Percentiles rank a stretch among this genome's conserved stretches.
Conservation (phyloP, 139 green algal species). For the Monoraphidium neglectum region DNA sequence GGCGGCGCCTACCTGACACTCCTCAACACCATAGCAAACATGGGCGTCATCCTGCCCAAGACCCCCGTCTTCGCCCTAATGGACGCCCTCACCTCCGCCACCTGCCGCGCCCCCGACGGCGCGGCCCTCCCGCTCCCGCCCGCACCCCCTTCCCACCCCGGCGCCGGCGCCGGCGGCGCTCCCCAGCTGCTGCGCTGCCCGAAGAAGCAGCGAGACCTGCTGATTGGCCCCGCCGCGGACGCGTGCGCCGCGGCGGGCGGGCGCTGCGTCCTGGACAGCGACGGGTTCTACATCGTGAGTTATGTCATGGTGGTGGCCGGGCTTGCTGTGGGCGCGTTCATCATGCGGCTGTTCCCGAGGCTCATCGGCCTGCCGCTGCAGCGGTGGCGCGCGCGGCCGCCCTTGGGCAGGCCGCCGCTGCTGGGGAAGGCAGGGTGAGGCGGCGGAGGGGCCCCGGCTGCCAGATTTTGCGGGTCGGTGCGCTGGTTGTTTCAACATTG, state of each 20-base stretch:
- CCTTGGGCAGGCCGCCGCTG: too few relatives aligned
- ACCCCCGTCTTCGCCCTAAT: conserved; percentile 70
- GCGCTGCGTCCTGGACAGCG: conserved; percentile 44
- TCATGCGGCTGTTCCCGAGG: conserved; percentile 32
- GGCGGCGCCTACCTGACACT: conserved; percentile 95
- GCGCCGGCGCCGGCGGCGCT: too few relatives aligned
- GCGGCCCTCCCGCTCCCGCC: background rate
- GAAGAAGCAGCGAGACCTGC: conserved; percentile 25
- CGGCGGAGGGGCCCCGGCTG: too few relatives aligned
- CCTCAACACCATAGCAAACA: conserved; percentile 95
- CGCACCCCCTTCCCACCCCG: background rate
- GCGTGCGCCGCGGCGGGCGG: conserved; percentile 32
- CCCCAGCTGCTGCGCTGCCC: background rate
- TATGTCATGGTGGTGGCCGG: conserved; percentile 47
- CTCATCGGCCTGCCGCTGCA: conserved; percentile 41
- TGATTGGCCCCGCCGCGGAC: background rate
- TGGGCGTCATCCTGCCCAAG: conserved; percentile 84
- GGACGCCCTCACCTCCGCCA: conserved; percentile 49
- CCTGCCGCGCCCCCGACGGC: conserved; percentile 6
- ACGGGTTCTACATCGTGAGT: conserved; percentile 78
- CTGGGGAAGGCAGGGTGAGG: too few relatives aligned
- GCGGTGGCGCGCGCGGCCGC: conserved; percentile 48
- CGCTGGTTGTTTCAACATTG: too few relatives aligned
- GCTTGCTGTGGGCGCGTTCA: conserved; percentile 35
- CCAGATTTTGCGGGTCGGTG: too few relatives aligned